Evolutionary conservation across 345 rosid species (phyloP).

Genomic region (Populus pruinosa): DNA sequence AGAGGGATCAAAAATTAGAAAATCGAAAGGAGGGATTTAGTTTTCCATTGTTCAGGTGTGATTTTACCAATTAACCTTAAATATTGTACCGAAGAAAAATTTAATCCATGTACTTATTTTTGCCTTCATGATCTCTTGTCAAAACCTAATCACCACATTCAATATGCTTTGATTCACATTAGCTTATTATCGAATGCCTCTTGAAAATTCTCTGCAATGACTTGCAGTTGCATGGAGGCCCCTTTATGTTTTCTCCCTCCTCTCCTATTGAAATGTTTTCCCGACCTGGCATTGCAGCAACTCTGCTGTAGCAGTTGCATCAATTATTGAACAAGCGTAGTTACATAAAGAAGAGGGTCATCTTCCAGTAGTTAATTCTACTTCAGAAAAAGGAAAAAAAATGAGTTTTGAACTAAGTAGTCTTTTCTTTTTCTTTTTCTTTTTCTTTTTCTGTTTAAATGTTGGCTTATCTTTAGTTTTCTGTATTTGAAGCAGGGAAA

Average conservation of each 20-base stretch:
- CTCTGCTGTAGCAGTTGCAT: slow-evolving; percentile 1
- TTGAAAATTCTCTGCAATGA: background rate
- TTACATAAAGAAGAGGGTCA: background rate
- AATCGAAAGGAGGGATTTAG: too few species aligned
- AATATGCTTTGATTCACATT: background rate
- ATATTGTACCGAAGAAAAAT: too few species aligned
- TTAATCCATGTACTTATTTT: background rate
- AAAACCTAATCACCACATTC: background rate
- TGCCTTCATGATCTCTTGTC: background rate
- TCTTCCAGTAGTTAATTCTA: background rate
- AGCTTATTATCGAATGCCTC: background rate
- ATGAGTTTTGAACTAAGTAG: background rate
- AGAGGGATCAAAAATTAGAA: too few species aligned
- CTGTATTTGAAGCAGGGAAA: background rate
- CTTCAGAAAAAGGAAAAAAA: background rate
- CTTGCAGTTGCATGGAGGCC: background rate
- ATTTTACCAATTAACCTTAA: too few species aligned
- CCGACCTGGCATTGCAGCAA: background rate
- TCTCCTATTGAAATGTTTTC: background rate
- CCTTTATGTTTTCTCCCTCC: background rate
- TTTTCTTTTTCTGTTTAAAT: background rate
- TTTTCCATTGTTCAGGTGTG: too few species aligned
- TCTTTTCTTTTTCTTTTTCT: background rate
- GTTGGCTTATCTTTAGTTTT: background rate
- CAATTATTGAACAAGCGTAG: background rate